phyloP scores from a whole-genome alignment of 2,329 filamentous ascomycete species.

The Aspergillus ochraceoroseus region DNA sequence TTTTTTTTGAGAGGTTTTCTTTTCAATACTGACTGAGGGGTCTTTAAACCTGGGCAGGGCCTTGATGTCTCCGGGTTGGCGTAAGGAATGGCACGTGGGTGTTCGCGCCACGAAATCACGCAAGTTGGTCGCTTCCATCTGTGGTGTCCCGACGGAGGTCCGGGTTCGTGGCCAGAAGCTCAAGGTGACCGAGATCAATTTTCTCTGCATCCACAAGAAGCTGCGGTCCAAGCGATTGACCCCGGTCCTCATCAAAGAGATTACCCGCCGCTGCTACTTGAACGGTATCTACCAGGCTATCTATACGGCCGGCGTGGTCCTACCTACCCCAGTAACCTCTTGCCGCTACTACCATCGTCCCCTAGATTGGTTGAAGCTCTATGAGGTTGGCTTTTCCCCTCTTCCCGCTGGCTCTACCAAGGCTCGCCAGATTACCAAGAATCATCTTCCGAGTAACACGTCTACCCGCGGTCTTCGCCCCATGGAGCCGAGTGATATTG shows the following conservation, averaged over 20 bases:
- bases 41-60: slow-evolving; percentile 58
- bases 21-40: slow-evolving; percentile 1
- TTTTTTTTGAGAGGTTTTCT: background rate
- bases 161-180: slow-evolving; percentile 72
- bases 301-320: slow-evolving; percentile 86
- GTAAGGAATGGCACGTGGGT: slow-evolving; percentile 89
- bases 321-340: slow-evolving; percentile 87
- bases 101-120: slow-evolving; percentile 77
- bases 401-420: slow-evolving; percentile 79
- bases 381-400: slow-evolving; percentile 89
- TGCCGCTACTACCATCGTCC: slow-evolving; percentile 94
- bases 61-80: slow-evolving; percentile 90
- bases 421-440: slow-evolving; percentile 77
- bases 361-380: slow-evolving; percentile 92
- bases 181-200: slow-evolving; percentile 89
- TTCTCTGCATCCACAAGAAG: slow-evolving; percentile 97
- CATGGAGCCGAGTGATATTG: slow-evolving; percentile 75
- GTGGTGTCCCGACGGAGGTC: slow-evolving; percentile 79
- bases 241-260: slow-evolving; percentile 94
- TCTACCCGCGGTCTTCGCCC: slow-evolving; percentile 68
- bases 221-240: slow-evolving; percentile 86
- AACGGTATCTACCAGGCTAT: slow-evolving; percentile 88
- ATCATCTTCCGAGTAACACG: slow-evolving; percentile 71
- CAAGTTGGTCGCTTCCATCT: slow-evolving; percentile 93
- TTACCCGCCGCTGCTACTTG: slow-evolving; percentile 85